phyloP scores from a whole-genome alignment of 1,139 yeast species.

The Hansenula lynferdii region DNA sequence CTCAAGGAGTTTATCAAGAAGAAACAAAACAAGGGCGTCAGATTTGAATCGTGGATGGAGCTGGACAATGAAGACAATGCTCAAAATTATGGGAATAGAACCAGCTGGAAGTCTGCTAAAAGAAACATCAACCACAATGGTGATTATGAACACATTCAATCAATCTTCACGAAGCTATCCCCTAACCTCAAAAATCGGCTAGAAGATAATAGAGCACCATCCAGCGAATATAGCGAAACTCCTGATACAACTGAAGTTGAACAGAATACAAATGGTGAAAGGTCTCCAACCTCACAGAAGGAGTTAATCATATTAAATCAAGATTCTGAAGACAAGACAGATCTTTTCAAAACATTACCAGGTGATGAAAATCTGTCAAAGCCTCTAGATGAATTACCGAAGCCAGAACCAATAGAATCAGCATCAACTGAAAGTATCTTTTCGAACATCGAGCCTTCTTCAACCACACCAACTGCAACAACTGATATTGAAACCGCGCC shows the following conservation, averaged over 20 bases:
- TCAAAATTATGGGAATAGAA: too few relatives aligned
- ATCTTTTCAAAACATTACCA: neutral
- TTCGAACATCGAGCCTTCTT: neutral
- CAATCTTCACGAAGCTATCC: too few relatives aligned
- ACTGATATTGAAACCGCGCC: neutral
- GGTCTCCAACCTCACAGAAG: too few relatives aligned
- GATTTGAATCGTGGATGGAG: slow-evolving; percentile 4
- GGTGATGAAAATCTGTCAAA: neutral
- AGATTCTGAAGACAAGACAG: too few relatives aligned
- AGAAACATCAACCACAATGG: too few relatives aligned
- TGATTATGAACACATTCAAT: too few relatives aligned
- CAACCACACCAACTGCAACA: neutral
- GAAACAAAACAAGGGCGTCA: slow-evolving; percentile 6
- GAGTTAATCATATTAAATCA: too few relatives aligned
- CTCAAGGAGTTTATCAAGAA: too few relatives aligned
- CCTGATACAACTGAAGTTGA: slow-evolving; percentile 9
- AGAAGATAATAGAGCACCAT: slow-evolving; percentile 3
- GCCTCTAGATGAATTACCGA: neutral
- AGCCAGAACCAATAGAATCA: neutral
- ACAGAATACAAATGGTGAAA: too few relatives aligned
- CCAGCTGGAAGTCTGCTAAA: too few relatives aligned
- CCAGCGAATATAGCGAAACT: slow-evolving; percentile 17
- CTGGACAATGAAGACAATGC: too few relatives aligned
- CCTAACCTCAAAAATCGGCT: too few relatives aligned
- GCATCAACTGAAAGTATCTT: slow-evolving; percentile 1